Evolutionary conservation across 129 eudicot genomes (phyloP), one percentile per base, ranked within the genome.

Genomic region (Heracleum sosnowskyi): DNA sequence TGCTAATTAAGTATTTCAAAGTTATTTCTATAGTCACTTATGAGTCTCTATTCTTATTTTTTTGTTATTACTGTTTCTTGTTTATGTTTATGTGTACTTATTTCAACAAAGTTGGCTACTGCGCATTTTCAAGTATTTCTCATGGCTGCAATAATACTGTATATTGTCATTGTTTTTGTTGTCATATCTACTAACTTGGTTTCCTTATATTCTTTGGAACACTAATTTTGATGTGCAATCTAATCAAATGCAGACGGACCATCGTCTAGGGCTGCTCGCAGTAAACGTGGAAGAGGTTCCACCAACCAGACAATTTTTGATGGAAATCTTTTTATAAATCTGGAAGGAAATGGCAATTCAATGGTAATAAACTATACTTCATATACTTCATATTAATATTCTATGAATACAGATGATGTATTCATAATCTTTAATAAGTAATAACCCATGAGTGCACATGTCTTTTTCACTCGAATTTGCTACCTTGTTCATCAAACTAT

Each of bases 231-330:
- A 29, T 73, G 12, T 39, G 29, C 22, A 49, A 53, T 41, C 57
- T 41, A 60, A 60, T 60, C 24, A 16, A 81, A 69, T 44, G 79
- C 86, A 87, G 91, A 86, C 44, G 96, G 85, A 34, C 60, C 77
- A 80, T 41, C 88, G 17, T 29, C 82, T 53, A 72, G 84, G 80
- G 20, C 31, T 63, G 71, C 76, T 76, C 88, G 82, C 75, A 85
- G 62, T 83, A 95, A 87, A 81, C 91, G 92, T 18, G 85, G 86
- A 87, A 91, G 96, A 84, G 75, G 71, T 45, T 71, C 85, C 79
- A 15, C 89, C 76, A 87, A 80, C 81, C 86, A 84, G 82, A 79
- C 91, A 69, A 41, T 78, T 33, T 88, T 84, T 74, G 86, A 86
- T 41, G 86, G 86, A 26, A 90, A 91, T 76, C 70, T 81, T n/a